Evolutionary conservation across 345 rosid species (phyloP).

Genomic region (Bruguiera gymnorhiza): DNA sequence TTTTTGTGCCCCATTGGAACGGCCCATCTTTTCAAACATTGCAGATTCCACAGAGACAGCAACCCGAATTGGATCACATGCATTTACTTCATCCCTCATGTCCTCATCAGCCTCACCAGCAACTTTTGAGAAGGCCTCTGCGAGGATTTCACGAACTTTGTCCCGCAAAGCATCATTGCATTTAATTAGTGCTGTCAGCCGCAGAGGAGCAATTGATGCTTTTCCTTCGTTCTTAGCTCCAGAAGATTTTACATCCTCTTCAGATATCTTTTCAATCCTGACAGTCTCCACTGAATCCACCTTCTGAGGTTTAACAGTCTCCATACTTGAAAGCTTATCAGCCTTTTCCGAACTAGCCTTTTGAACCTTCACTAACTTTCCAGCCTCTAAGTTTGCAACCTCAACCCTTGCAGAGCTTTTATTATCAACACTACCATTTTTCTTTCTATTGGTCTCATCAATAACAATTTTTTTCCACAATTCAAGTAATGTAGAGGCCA

Average conservation of each 20-base stretch:
- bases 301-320: slow-evolving; percentile 41
- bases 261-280: slow-evolving; percentile 35
- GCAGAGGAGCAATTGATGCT: slow-evolving; percentile 50
- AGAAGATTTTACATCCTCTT: slow-evolving; percentile 39
- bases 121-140: slow-evolving; percentile 75
- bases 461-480: slow-evolving; percentile 82
- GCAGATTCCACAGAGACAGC: slow-evolving; percentile 83
- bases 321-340: slow-evolving; percentile 36
- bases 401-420: slow-evolving; percentile 27
- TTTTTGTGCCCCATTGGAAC: slow-evolving; percentile 80
- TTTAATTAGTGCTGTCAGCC: slow-evolving; percentile 55
- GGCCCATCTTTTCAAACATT: slow-evolving; percentile 81
- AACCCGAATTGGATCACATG: slow-evolving; percentile 75
- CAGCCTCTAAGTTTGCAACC: slow-evolving; percentile 29
- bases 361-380: slow-evolving; percentile 48
- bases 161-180: slow-evolving; percentile 82
- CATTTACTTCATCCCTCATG: slow-evolving; percentile 45
- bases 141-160: slow-evolving; percentile 75
- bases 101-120: slow-evolving; percentile 56
- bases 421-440: slow-evolving; percentile 40
- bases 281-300: slow-evolving; percentile 25
- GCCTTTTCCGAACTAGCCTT: slow-evolving; percentile 33
- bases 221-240: slow-evolving; percentile 41
- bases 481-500: slow-evolving; percentile 70
- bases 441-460: slow-evolving; percentile 74